These are phyloP conservation scores for Erodium trifolium DNA, from an alignment of 441 rosid genomes.

Conservation along the genomic window DNA sequence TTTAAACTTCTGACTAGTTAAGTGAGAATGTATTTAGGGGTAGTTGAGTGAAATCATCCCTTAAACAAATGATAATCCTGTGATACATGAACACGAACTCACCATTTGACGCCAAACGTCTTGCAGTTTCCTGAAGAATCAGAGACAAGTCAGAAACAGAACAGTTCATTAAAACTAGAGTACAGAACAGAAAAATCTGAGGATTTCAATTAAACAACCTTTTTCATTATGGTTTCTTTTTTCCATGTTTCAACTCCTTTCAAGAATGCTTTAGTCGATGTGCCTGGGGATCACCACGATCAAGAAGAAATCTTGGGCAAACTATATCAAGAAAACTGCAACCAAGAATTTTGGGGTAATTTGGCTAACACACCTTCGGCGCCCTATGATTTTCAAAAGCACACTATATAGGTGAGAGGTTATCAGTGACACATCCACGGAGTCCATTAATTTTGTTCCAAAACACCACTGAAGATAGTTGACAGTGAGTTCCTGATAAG, in stretches of 20 bases:
- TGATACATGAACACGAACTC: conserved; percentile 3
- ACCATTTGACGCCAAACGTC: conserved; percentile 15
- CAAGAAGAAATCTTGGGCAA: neutral
- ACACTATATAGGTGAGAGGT: too few species aligned
- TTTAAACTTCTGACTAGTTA: too few species aligned
- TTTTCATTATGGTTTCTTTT: conserved; percentile 51
- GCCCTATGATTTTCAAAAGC: too few species aligned
- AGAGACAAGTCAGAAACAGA: neutral
- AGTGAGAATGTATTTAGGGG: too few species aligned
- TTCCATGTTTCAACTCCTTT: conserved; percentile 71
- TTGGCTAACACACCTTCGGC: too few species aligned
- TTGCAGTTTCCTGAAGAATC: conserved; percentile 18
- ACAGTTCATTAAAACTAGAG: neutral
- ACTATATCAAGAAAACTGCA: neutral
- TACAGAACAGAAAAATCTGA: neutral
- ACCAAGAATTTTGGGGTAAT: neutral
- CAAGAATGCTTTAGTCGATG: conserved; percentile 56
- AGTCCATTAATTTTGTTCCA: too few species aligned
- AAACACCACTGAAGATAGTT: too few species aligned
- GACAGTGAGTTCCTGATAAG: too few species aligned
- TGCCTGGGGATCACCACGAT: conserved; percentile 32
- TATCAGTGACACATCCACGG: too few species aligned
- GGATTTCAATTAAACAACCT: conserved; percentile 22
- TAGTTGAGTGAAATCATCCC: too few species aligned
- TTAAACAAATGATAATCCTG: neutral